These are phyloP conservation scores for Colletotrichum cuscutae DNA, from an alignment of 2,329 filamentous ascomycete species.

Conservation along the genomic window DNA sequence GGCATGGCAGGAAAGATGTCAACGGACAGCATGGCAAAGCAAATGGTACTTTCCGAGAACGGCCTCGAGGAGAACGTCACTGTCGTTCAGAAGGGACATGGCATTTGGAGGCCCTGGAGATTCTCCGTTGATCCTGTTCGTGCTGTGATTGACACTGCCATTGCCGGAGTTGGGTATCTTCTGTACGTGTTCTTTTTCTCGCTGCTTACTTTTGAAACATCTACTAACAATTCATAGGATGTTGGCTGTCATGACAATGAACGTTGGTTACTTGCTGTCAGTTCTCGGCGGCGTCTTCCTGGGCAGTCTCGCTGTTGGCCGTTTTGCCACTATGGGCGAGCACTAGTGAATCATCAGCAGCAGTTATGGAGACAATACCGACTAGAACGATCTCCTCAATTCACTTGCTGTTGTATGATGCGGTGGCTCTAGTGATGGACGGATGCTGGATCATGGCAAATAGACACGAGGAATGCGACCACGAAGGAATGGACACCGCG, in stretches of 20 bases:
- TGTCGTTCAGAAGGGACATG: constrained; percentile 70
- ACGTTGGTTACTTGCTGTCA: constrained; percentile 85
- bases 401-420: neutral
- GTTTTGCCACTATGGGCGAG: constrained; percentile 66
- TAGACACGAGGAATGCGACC: constrained; percentile 1
- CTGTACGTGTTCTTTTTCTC: constrained; percentile 70
- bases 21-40: constrained; percentile 70
- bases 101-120: constrained; percentile 76
- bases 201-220: neutral
- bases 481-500: neutral
- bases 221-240: constrained; percentile 66
- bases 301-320: constrained; percentile 84
- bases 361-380: neutral
- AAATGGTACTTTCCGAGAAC: constrained; percentile 76
- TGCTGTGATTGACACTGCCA: constrained; percentile 75
- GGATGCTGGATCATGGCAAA: neutral
- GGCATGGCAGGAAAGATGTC: constrained; percentile 68
- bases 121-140: constrained; percentile 82
- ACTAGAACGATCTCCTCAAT: neutral
- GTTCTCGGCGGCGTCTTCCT: constrained; percentile 84
- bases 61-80: constrained; percentile 84
- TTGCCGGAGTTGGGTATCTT: constrained; percentile 83
- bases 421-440: too few species aligned
- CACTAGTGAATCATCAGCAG: constrained; percentile 49
- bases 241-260: constrained; percentile 92